Evolutionary conservation across 306 rosid species (phyloP), one percentile per base, ranked within the genome.

Genomic region (Begonia peltatifolia): DNA sequence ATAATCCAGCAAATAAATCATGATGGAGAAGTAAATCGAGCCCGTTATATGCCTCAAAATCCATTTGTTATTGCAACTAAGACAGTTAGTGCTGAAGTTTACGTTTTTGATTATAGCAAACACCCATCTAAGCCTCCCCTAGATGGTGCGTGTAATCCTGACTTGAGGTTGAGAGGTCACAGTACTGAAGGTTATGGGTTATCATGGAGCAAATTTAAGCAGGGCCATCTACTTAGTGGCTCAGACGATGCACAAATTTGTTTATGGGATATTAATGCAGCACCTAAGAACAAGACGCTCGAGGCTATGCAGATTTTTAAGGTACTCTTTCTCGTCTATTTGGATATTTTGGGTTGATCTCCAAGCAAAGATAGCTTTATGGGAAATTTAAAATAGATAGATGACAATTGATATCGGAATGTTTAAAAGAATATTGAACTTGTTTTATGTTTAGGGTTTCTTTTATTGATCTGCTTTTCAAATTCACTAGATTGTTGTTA

Each of bases 161-260:
- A 92, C 67, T 68, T 92, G 49, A 81, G 94, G 66, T 65, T 92
- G 42, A 73, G 93, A 58, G 99, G 99, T 23, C 99, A 92, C 68
- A 86, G 65, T 63, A 86, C 94, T 14, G 99, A 92, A 75, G 99
- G 96, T 1, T 92, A 92, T 75, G 99, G 99, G 41, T 72, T 92
- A 50, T 86, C 96, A 0, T 92, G 99, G 99, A 92, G 96, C 63
- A 86, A 70, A 67, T 92, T 92, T 67, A 92, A 92, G 70, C 66
- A 77, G 72, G 96, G 99, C 6, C 94, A 83, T 76, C 73, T 92
- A 57, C 75, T 92, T 54, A 92, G 99, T 61, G 99, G 99, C 52
- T 92, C 99, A 57, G 99, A 92, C 65, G 99, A 92, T 81, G 96
- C 99, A 46, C 99, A 92, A 64, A 92, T 92, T 69, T 92, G 99